Percentiles rank a stretch among this genome's conserved stretches.
These are phyloP conservation scores for Boletus rufocinnamomeus DNA, from an alignment of 768 basidiomycete species.

Conservation along the genomic window DNA sequence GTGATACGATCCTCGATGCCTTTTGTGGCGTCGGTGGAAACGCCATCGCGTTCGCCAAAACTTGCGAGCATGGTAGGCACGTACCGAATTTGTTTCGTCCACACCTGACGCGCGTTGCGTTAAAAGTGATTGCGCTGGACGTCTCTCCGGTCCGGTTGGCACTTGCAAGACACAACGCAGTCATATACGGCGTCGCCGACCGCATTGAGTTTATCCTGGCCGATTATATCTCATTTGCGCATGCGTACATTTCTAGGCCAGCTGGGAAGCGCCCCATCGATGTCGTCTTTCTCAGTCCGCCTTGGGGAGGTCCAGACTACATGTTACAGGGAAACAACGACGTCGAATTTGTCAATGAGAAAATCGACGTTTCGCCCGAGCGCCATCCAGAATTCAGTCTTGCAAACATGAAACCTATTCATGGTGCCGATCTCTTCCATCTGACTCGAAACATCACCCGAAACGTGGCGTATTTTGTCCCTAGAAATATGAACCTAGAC, in stretches of 20 bases:
- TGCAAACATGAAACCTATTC: conserved; percentile 72
- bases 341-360: background rate
- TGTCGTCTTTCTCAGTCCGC: conserved; percentile 90
- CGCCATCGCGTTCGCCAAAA: conserved; percentile 94
- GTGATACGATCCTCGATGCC: conserved; percentile 83
- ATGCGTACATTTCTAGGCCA: conserved; percentile 43
- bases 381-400: conserved; percentile 65
- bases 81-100: background rate
- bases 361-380: conserved; percentile 9
- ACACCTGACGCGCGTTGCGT: conserved; percentile 1
- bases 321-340: conserved; percentile 34
- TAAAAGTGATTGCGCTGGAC: conserved; percentile 90
- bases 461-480: conserved; percentile 89
- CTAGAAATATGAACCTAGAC: conserved; percentile 72
- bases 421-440: conserved; percentile 79
- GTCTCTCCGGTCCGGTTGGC: conserved; percentile 81
- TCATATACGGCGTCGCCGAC: conserved; percentile 91
- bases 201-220: conserved; percentile 91
- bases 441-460: conserved; percentile 69
- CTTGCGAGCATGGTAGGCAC: conserved; percentile 85
- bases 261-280: conserved; percentile 60
- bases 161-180: conserved; percentile 91
- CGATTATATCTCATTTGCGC: conserved; percentile 83
- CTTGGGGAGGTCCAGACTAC: conserved; percentile 91
- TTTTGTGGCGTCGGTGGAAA: conserved; percentile 99